Evolutionary conservation across 805 yeast species (phyloP), one percentile per base, ranked within the genome.

Genomic region (Teunomyces stri): DNA sequence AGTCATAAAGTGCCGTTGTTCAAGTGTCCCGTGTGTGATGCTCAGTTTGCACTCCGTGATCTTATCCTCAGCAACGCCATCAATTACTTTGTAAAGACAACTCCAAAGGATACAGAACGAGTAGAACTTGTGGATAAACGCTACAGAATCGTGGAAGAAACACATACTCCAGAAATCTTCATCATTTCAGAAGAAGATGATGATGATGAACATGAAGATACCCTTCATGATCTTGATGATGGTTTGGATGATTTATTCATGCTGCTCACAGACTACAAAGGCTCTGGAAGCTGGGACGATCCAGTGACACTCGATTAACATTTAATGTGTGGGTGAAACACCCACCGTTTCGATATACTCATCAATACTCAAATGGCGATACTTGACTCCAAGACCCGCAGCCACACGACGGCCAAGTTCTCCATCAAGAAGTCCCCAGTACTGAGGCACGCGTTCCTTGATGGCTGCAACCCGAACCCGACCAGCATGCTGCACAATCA

Each of bases 21-120:
- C 58, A 62, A 59, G 46, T 73, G 78, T 51, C 77, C 77, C 4
- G 49, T 72, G 12, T 73, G 78, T 49, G 74, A 72, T 52, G 51
- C 45, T 16, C 47, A 50, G 37, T 72, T 73, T 47, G 63, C 59
- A 15, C 55, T 72, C 35, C 59, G 55, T 43, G 70, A 69, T 42
- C 52, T 73, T 15, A 57, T 56, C 43, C 68, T 73, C 16, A 64
- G 71, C 44, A 75, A 72, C 45, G 59, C 70, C 5, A 69, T 64
- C 60, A 73, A 72, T 45, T 72, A 61, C 49, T 72, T 73, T 46
- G 70, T 72, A 31, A 71, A 68, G 46, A 64, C 64, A 15, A 69
- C 76, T 0, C 74, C 75, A 2, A 46, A 39, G 39, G 60, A 64
- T 25, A 59, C 66, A 6, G 65, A 64, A 33, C 52, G 66, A 44